phyloP scores from a whole-genome alignment of 2,329 filamentous ascomycete genomes.

The Drechslera avenae region DNA sequence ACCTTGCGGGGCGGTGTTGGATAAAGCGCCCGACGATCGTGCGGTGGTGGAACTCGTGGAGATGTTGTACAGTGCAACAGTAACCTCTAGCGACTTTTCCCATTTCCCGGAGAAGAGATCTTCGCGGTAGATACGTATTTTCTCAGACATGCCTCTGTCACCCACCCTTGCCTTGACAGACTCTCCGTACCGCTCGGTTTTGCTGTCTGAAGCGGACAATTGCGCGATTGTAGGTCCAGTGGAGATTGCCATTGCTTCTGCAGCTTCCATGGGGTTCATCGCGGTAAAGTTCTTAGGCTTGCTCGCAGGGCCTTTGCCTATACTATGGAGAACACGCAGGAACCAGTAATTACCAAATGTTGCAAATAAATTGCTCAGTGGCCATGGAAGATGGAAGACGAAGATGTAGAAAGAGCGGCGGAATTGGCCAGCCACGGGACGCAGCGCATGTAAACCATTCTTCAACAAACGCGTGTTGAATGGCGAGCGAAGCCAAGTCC shows the following conservation, averaged over 20 bases:
- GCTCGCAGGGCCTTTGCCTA: constrained; percentile 42
- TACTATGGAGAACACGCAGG: constrained; percentile 50
- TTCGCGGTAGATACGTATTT: constrained; percentile 61
- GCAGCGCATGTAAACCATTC: constrained; percentile 51
- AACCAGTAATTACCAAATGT: constrained; percentile 58
- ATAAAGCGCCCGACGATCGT: constrained; percentile 38
- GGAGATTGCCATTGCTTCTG: constrained; percentile 57
- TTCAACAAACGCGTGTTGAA: constrained; percentile 53
- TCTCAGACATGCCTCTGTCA: constrained; percentile 56
- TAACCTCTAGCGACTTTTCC: constrained; percentile 58
- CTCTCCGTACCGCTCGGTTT: constrained; percentile 45
- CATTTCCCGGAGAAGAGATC: constrained; percentile 53
- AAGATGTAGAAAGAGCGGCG: constrained; percentile 61
- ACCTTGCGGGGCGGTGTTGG: constrained; percentile 54
- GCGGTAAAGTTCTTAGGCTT: constrained; percentile 11
- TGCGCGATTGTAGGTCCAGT: constrained; percentile 58
- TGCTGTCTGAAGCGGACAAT: constrained; percentile 30
- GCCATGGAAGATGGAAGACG: constrained; percentile 57
- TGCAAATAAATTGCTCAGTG: constrained; percentile 53
- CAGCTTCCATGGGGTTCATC: constrained; percentile 35
- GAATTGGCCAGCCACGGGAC: constrained; percentile 57
- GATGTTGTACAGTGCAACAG: constrained; percentile 55
- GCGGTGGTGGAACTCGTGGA: constrained; percentile 18
- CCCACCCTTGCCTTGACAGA: constrained; percentile 49
- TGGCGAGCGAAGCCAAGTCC: constrained; percentile 54